Conservation (phyloP, 1,284 basidiomycete species). For the Cerioporus squamosus region DNA sequence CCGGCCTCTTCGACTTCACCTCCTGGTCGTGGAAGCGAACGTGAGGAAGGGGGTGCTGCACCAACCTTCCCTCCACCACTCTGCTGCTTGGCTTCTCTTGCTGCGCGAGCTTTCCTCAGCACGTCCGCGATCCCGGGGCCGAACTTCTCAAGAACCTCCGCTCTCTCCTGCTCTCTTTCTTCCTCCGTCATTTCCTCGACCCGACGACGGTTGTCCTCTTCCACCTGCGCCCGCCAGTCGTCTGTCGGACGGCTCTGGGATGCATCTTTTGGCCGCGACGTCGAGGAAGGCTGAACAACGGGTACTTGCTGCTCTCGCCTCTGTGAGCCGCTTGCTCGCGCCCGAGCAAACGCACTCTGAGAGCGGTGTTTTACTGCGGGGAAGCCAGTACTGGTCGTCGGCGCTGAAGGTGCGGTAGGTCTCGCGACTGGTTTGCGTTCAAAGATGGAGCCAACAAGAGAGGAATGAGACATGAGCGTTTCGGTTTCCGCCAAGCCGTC, state of each 20-base stretch:
- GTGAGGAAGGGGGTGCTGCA: constrained; percentile 10
- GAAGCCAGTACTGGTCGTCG: constrained; percentile 49
- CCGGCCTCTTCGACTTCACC: constrained; percentile 9
- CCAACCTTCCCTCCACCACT: constrained; percentile 10
- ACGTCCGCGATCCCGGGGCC: constrained; percentile 65
- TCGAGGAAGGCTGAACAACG: constrained; percentile 14
- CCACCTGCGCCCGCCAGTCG: constrained; percentile 38
- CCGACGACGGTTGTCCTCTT: constrained; percentile 46
- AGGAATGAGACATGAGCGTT: constrained; percentile 21
- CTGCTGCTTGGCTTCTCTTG: constrained; percentile 23
- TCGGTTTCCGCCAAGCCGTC: too few relatives aligned
- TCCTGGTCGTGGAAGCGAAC: constrained; percentile 6
- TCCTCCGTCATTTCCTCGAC: constrained; percentile 51
- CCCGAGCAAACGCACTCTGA: constrained; percentile 62
- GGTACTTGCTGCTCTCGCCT: constrained; percentile 23
- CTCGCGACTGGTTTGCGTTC: constrained; percentile 50
- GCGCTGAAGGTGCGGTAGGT: constrained; percentile 34
- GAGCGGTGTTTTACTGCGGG: constrained; percentile 65
- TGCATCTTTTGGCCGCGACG: neutral
- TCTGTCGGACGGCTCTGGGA: constrained; percentile 2
- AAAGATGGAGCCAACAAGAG: constrained; percentile 59
- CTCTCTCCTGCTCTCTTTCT: constrained; percentile 50
- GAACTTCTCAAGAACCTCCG: constrained; percentile 70
- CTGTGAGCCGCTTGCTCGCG: constrained; percentile 39
- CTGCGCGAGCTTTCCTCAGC: constrained; percentile 54